Evolutionary conservation across 1,139 yeast genomes (phyloP), one percentile per base, ranked within the genome.

Genomic region (Scheffersomyces parashehatae): DNA sequence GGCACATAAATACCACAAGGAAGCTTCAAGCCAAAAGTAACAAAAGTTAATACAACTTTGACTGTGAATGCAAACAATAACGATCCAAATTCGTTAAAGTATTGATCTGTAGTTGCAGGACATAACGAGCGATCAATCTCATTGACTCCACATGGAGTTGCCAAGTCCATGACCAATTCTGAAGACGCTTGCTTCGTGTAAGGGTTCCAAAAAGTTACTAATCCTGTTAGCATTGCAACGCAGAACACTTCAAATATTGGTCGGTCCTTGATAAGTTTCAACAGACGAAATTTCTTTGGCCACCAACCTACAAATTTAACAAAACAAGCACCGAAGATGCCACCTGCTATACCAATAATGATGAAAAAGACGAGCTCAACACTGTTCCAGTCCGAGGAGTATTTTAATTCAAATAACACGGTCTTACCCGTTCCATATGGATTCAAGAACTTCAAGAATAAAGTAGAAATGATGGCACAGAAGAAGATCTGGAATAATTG

Each of bases 1-100:
- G 88, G 88, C 0, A 83, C 84, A 55, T 83, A 83, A 16, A 83
- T 79, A 16, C 88, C 88, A 43, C 82, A 75, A 0, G 88, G 88
- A 3, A 83, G 67, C 53, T 81, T 82, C 44, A 81, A 60, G 1
- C 88, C 88, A 59, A 81, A 80, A 0, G 86, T 79, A 9, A 81
- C 57, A 28, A 75, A 67, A 0, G 85, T 81, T 29, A 82, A 62
- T 2, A 71, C 43, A 0, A 76, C 52, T 50, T 81, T 82, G 38
- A 77, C 64, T 1, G 68, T 49, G 38, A 82, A 64, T 3, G 85
- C 86, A 52, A 61, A 58, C 1, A 56, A 43, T 10, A 82, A 62
- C 1, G 68, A 57, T 7, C 55, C 46, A 10, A 80, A 45, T 41
- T 76, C 77, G 4, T 50, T 52, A 1, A 67, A 56, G 37, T 69